phyloP scores from a whole-genome alignment of 305 asterid genomes.

The Fraxinus greggii region DNA sequence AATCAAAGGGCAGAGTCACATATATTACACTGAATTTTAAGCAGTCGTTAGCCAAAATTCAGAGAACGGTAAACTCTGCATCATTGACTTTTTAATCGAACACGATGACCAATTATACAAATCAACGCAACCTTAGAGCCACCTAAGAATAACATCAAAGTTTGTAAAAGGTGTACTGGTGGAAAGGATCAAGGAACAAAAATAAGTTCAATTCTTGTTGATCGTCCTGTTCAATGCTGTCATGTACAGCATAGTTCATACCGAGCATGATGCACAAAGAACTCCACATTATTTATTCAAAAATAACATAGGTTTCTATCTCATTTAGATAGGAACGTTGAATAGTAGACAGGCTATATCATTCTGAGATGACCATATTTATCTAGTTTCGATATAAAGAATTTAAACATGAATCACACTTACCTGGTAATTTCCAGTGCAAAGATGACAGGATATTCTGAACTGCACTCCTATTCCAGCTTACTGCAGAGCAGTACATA shows the following conservation, averaged over 20 bases:
- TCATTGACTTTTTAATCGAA: neutral
- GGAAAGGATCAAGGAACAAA: neutral
- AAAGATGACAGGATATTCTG: neutral
- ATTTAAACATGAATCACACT: neutral
- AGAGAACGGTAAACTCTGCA: conserved; percentile 24
- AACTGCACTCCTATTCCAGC: neutral
- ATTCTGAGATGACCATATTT: neutral
- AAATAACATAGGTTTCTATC: neutral
- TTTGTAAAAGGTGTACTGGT: conserved; percentile 14
- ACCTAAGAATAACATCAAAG: neutral
- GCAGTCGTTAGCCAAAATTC: neutral
- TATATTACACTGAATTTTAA: no score
- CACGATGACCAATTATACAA: neutral
- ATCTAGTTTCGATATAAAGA: neutral
- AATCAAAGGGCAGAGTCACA: conserved; percentile 15
- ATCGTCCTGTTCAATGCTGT: neutral
- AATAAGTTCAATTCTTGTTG: neutral
- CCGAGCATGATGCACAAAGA: neutral
- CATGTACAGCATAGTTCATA: neutral
- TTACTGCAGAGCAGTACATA: neutral
- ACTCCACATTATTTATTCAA: neutral
- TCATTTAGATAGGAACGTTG: neutral
- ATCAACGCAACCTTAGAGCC: neutral
- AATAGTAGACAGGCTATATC: neutral
- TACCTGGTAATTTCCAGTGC: neutral